phyloP scores from a whole-genome alignment of 2,329 filamentous ascomycete species.

The Botrytis elliptica region DNA sequence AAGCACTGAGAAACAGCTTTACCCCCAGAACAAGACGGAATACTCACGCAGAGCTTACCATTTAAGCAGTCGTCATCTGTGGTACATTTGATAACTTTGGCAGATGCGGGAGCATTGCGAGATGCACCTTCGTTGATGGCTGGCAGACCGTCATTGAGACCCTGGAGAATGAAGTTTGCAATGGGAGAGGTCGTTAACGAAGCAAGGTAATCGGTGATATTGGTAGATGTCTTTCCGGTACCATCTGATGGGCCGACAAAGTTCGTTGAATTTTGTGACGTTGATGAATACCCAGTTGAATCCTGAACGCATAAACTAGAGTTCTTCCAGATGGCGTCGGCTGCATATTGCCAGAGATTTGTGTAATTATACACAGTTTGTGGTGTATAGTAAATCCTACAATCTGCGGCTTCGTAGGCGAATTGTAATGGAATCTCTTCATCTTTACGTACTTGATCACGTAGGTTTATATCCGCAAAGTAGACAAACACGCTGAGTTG shows the following conservation, averaged over 20 bases:
- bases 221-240: neutral
- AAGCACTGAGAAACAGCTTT: slow-evolving; percentile 6
- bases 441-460: slow-evolving; percentile 41
- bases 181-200: slow-evolving; percentile 10
- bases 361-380: slow-evolving; percentile 50
- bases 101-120: slow-evolving; percentile 8
- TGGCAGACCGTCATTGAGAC: slow-evolving; percentile 11
- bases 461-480: slow-evolving; percentile 44
- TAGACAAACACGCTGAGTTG: slow-evolving; percentile 26
- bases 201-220: slow-evolving; percentile 18
- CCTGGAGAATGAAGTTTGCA: slow-evolving; percentile 17
- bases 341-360: slow-evolving; percentile 49
- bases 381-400: slow-evolving; percentile 58
- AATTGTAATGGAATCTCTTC: slow-evolving; percentile 53
- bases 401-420: slow-evolving; percentile 59
- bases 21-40: neutral
- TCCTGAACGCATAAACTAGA: slow-evolving; percentile 37
- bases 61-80: neutral
- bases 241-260: neutral
- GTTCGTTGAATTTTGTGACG: neutral
- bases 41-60: slow-evolving; percentile 4
- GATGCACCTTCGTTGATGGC: neutral
- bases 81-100: slow-evolving; percentile 6
- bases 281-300: slow-evolving; percentile 26
- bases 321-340: slow-evolving; percentile 43